These are phyloP conservation scores for Neurospora intermedia DNA, from an alignment of 495 filamentous ascomycete genomes.

Conservation along the genomic window DNA sequence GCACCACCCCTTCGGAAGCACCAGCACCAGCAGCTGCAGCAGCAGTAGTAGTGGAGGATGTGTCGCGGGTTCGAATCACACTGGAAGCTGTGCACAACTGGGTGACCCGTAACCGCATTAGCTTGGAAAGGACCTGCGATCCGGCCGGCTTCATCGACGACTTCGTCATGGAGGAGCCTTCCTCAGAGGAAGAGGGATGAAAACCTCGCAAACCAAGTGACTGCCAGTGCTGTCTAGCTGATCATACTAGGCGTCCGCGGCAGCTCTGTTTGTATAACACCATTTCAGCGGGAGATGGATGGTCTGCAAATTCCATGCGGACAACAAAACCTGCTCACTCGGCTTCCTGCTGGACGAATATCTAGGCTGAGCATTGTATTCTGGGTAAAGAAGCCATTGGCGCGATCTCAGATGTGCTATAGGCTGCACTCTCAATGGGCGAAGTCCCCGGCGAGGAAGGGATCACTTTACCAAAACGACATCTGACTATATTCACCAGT, in stretches of 20 bases:
- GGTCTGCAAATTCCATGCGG: background rate
- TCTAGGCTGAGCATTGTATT: background rate
- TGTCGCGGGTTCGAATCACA: slow-evolving; percentile 40
- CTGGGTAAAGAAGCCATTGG: background rate
- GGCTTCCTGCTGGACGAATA: background rate
- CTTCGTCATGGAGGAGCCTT: slow-evolving; percentile 26
- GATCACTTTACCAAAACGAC: background rate
- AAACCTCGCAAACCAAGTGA: background rate
- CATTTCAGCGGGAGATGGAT: background rate
- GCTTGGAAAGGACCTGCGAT: slow-evolving; percentile 41
- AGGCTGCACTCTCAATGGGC: background rate
- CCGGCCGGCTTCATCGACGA: slow-evolving; percentile 44
- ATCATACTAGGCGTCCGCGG: background rate
- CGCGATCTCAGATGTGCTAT: background rate
- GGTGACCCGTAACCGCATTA: slow-evolving; percentile 36
- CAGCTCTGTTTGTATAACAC: background rate
- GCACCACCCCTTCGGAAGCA: slow-evolving; percentile 4
- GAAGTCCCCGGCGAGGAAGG: background rate
- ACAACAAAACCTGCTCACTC: background rate
- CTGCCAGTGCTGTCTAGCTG: background rate
- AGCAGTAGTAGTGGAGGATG: slow-evolving; percentile 11
- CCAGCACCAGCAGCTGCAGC: background rate
- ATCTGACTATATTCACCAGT: background rate
- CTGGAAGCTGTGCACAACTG: slow-evolving; percentile 45
- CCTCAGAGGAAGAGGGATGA: slow-evolving; percentile 20